Evolutionary conservation across 768 basidiomycete genomes (phyloP), one percentile per base, ranked within the genome.

Genomic region (Suillus cothurnatus): DNA sequence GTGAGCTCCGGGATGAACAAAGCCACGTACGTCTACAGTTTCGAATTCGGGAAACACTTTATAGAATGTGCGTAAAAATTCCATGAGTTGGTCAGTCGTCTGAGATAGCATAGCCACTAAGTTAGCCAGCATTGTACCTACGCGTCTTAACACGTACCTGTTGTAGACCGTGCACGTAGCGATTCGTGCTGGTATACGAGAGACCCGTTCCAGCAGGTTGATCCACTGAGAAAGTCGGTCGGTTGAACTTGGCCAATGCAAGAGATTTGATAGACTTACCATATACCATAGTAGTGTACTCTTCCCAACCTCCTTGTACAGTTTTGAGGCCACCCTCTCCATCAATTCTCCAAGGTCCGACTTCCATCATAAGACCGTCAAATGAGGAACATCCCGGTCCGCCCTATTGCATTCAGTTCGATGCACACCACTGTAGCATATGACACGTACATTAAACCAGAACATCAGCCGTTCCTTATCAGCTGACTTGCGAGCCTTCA

Each of bases 351-450:
- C 94, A 97, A 5, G 97, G 96, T 0, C 97, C 97, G n/a, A 96
- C 83, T 71, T 99, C 97, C 94, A 99, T 96, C 90, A 99, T 91
- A 21, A 95, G 84, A 3, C 97, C 97, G 71, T 99, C 97, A 73
- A 99, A 98, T 1, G 93, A 95, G 0, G 95, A 97, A 76, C 97
- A 99, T 34, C 97, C 97, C 23, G 97, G 97, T 1, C 97, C 97
- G 23, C 95, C 95, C 94, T 96, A 70, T 53, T 14, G 49, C 19
- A 36, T 21, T 32, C 45, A 68, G 57, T 57, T 23, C 21, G 21
- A 28, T 47, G 31, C 12, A 47, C 41, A 43, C 26, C 7, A 34
- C 32, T 12, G 4, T 6, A 6, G 12, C 28, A 23, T 31, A 47
- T 21, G 34, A 21, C 63, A 76, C 89, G 72, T 72, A 94, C 95